Evolutionary conservation across 306 rosid genomes (phyloP).

Genomic region (Clitoria ternatea): DNA sequence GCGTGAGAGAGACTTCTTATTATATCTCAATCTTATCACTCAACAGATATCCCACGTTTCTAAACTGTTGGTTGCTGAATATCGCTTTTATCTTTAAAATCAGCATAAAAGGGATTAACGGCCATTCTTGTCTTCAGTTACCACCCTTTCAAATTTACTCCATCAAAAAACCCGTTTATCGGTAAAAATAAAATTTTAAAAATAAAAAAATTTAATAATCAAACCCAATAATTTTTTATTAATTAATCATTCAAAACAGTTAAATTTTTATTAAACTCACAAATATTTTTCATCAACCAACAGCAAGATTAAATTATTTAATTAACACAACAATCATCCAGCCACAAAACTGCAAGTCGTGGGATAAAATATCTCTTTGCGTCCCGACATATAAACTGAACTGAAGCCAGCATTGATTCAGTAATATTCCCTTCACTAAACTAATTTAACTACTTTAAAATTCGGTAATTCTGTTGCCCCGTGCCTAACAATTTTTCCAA

Average conservation of each 20-base stretch:
- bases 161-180: no score
- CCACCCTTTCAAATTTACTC: constrained; percentile 19
- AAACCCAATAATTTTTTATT: no score
- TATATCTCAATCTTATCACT: not conserved
- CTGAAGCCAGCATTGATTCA: not conserved
- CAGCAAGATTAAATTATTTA: no score
- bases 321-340: no score
- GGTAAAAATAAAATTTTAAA: no score
- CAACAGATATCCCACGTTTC: not conserved
- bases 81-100: not conserved
- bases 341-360: no score
- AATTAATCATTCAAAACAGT: no score
- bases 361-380: no score
- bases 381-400: constrained; percentile 14
- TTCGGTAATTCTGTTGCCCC: not conserved
- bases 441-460: constrained; percentile 20
- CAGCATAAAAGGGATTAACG: not conserved
- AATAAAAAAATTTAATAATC: no score
- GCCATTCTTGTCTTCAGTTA: not conserved
- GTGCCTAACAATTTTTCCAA: not conserved
- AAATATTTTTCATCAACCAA: no score
- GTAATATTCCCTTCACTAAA: constrained; percentile 13
- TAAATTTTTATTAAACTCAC: no score
- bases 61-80: not conserved
- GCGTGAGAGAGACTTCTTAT: not conserved